phyloP scores from a whole-genome alignment of 306 rosid species.

The Trifolium fragiferum region DNA sequence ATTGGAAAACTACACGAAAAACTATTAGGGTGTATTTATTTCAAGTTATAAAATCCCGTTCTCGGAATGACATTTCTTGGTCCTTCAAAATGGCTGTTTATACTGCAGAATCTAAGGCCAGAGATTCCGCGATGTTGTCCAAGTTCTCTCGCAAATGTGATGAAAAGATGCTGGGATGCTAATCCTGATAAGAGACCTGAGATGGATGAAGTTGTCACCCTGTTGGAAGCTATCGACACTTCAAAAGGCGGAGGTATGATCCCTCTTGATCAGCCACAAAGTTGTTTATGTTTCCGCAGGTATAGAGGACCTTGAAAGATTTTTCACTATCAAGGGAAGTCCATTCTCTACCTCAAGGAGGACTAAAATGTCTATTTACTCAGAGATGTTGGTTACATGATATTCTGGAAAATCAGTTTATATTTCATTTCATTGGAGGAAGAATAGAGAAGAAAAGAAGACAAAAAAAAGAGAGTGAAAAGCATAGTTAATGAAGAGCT shows the following conservation, averaged over 20 bases:
- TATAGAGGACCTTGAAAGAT: constrained; percentile 82
- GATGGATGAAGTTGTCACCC: constrained; percentile 90
- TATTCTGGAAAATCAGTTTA: constrained; percentile 53
- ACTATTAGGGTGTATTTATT: background rate
- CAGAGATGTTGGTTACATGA: constrained; percentile 17
- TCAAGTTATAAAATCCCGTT: constrained; percentile 1
- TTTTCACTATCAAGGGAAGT: constrained; percentile 22
- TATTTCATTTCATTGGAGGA: constrained; percentile 51
- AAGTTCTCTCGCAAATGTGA: constrained; percentile 93
- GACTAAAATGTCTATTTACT: background rate
- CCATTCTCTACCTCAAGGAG: background rate
- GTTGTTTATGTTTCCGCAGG: constrained; percentile 87
- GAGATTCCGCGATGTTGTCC: constrained; percentile 99
- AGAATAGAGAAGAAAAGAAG: constrained; percentile 49
- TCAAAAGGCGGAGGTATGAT: constrained; percentile 99
- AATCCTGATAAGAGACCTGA: constrained; percentile 95
- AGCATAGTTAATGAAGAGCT: constrained; percentile 58
- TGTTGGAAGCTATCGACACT: constrained; percentile 96
- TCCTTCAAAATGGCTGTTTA: background rate
- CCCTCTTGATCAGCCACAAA: constrained; percentile 83
- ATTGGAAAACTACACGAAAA: background rate
- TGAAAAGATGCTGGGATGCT: constrained; percentile 99
- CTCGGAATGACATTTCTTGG: background rate
- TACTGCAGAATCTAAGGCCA: constrained; percentile 88
- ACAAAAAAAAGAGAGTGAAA: constrained; percentile 40